Evolutionary conservation across 192 early-diverging fungal genomes (phyloP), one percentile per base, ranked within the genome.

Genomic region (Coemansia sp.): DNA sequence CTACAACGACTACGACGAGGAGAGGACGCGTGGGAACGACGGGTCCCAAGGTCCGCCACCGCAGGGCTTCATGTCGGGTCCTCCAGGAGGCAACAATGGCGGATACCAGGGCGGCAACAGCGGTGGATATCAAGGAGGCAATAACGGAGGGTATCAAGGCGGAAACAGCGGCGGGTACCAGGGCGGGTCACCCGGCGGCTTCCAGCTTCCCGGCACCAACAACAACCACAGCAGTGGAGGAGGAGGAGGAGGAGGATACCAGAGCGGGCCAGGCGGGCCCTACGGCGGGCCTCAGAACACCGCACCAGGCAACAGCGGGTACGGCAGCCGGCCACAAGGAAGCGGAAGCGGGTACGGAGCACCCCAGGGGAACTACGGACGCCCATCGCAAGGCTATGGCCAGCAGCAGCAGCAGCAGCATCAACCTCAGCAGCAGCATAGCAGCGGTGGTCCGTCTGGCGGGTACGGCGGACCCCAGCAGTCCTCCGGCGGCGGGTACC

Each of bases 1-100:
- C 32, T 46, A 62, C 59, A 43, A 25, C 49, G 38, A 65, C 38
- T 40, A 68, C 49, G 56, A 38, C 48, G 56, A 68, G 11, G 41
- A 66, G 17, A 5, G 55, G 44, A 43, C 55, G 12, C 65, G 65
- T 10, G 65, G 55, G 22, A 48, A 14, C 61, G 42, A n/a, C 61
- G 42, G 42, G 40, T 9, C 19, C 7, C 51, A 54, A 5, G 51
- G 51, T 10, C 51, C 19, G 4, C 22, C 51, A 9, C 51, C 5
- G 7, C 51, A 54, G 12, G 51, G 51, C 51, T 54, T 25, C n/a
- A 50, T 17, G 48, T 17, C 48, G 7, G n/a, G 48, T 50, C 48
- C 48, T 50, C 32, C 32, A 32, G 32, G 32, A 32, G 32, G 32
- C 32, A 32, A 32, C 48, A 50, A 50, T 17, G 51, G 51, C 20